Base-by-base conservation (phyloP, 768 basidiomycete species). In the Porphyrellus cyaneotinctus region DNA sequence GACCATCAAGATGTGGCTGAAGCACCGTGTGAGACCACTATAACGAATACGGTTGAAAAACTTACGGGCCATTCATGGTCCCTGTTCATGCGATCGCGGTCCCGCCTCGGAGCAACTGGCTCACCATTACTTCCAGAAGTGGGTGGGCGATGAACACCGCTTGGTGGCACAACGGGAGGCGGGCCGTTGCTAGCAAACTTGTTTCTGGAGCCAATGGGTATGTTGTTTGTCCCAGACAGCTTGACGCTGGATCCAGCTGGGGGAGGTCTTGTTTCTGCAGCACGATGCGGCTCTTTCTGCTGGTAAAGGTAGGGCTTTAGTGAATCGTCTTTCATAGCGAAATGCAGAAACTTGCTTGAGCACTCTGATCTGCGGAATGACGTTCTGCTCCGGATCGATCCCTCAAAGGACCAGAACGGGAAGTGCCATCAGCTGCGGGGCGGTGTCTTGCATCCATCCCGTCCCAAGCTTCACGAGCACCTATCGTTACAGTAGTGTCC, bases 221-320 rank as follows among this genome's bases (percentile, higher is more conserved):
- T 62, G 28, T 61, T 70, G 49, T 72, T 70, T 22, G 69, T 69
- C 22, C 69, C 69, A 3, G 69, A 70, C 10, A 70, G 33, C 23
- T 64, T 67, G 23, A 64, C 18, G 14, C 53, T 62, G 15, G 64
- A 53, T 30, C 58, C 64, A 24, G 50, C 33, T 15, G 49, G 53
- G 10, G 46, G 49, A 7, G 47, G 35, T 24, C 63, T 57, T 17
- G 52, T 35, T 33, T 62, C 67, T 39, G 32, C 10, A 24, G 23
- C 42, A 31, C 57, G 63, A 20, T 18, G 17, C 13, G 49, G 24
- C 22, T 68, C 69, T 37, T 64, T 64, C 62, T 70, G 44, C 1
- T 31, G 17, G 13, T 32, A 15, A 11, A 23, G 13, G 30, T 3
- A 20, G 15, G 8, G 26, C 3, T 41, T 56, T 28, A 52, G 52